Evolutionary conservation across 805 yeast species (phyloP), one percentile per base, ranked within the genome.

Genomic region (Candida broadrunensis): DNA sequence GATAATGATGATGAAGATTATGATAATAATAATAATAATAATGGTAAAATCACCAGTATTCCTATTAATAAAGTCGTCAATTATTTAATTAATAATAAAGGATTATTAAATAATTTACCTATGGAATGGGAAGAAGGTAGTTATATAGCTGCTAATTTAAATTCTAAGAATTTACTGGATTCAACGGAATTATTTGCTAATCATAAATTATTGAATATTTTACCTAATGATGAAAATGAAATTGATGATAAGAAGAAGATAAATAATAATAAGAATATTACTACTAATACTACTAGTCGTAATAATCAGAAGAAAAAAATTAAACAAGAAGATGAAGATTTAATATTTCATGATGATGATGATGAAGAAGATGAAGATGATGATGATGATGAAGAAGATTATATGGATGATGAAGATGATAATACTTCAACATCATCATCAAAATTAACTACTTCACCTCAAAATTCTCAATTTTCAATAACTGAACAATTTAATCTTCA

Each of bases 71-170:
- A 68, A 43, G 72, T 75, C 24, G 74, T 78, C 7, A 51, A 64
- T 7, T 61, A 67, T 43, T 52, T 78, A 36, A 63, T 75, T 26
- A 58, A 60, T 31, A 58, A 72, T 17, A 54, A 67, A 44, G 74
- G 70, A 2, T 50, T 70, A 23, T 56, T 69, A 26, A 65, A 61
- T 32, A 63, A 60, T 42, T 52, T 59, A 39, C 75, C 73, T 4
- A 52, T 61, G 40, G 77, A 69, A 44, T 72, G 77, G 77, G 75
- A 71, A 38, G 57, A 57, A 29, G 74, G 73, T 4, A 70, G 73
- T 1, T 37, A 56, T 21, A 65, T 70, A 19, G 76, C 75, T 24
- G 72, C 75, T 4, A 61, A 57, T 36, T 50, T 60, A 38, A 49
- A 52, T 33, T 51, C 56, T 20, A 43, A 44, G 15, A 63, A 60